phyloP scores from a whole-genome alignment of 2,329 filamentous ascomycete species.

The Colletotrichum siamense region DNA sequence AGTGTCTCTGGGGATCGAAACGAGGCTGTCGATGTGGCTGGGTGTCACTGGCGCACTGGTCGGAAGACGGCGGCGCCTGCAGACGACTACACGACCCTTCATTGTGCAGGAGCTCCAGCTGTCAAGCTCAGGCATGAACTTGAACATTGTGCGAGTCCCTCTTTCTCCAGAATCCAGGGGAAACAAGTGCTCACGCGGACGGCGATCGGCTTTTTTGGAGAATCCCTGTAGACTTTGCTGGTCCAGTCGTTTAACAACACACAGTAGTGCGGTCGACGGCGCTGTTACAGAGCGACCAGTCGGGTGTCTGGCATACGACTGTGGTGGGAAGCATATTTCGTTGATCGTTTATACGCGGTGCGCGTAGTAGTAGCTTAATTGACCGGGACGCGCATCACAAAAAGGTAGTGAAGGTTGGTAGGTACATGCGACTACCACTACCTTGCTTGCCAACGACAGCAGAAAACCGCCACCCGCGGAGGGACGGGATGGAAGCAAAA shows the following conservation, averaged over 20 bases:
- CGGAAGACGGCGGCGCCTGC: background rate
- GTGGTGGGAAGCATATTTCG: background rate
- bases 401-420: background rate
- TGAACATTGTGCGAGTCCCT: background rate
- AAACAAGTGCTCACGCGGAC: background rate
- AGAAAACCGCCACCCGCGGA: background rate
- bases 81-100: too few species aligned
- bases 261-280: background rate
- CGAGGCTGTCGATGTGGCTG: slow-evolving; percentile 4
- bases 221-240: background rate
- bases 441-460: background rate
- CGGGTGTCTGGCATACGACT: background rate
- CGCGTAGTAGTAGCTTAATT: background rate
- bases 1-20: background rate
- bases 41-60: background rate
- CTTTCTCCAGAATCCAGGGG: background rate
- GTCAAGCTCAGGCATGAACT: background rate
- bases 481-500: background rate
- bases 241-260: background rate
- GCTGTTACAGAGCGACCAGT: background rate
- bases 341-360: background rate
- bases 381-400: background rate
- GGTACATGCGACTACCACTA: background rate
- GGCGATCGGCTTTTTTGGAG: slow-evolving; percentile 8
- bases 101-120: background rate